Evolutionary conservation across 148 eudicot genomes (phyloP).

Genomic region (Diospyros lotus): DNA sequence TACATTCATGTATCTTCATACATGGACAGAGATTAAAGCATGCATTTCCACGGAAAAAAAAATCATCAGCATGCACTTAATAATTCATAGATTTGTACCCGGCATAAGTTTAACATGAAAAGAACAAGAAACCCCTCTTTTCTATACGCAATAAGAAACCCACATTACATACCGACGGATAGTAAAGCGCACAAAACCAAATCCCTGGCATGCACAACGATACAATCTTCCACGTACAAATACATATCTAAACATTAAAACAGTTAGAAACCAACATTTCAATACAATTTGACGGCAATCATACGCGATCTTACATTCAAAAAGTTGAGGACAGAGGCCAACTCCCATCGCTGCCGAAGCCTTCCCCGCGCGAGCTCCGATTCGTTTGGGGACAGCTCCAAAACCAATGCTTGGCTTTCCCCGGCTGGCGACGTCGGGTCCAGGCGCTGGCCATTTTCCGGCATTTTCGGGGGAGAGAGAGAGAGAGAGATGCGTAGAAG

Average conservation of each 20-base stretch:
- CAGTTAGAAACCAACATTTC: not conserved
- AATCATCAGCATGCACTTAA: too few relatives aligned
- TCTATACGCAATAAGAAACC: too few relatives aligned
- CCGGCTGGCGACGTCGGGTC: slow-evolving; percentile 1
- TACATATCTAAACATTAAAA: not conserved
- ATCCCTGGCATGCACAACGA: too few relatives aligned
- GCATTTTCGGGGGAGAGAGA: slow-evolving; percentile 15
- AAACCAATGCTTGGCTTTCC: not conserved
- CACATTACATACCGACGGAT: too few relatives aligned
- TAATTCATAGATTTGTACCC: too few relatives aligned
- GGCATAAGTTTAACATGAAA: too few relatives aligned
- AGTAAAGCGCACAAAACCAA: too few relatives aligned
- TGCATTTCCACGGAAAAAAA: too few relatives aligned
- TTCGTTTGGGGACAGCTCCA: slow-evolving; percentile 7
- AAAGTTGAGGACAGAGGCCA: slow-evolving; percentile 76
- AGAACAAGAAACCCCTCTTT: too few relatives aligned
- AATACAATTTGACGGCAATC: not conserved
- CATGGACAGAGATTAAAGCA: not conserved
- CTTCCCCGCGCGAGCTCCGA: slow-evolving; percentile 22
- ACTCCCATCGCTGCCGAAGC: slow-evolving; percentile 71
- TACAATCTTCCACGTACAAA: not conserved
- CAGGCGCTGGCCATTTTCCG: slow-evolving; percentile 15
- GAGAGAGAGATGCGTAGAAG: not conserved
- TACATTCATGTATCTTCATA: not conserved
- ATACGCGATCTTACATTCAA: slow-evolving; percentile 32